phyloP scores from a whole-genome alignment of 1,284 basidiomycete genomes.

The Mycosarcoma maydis region DNA sequence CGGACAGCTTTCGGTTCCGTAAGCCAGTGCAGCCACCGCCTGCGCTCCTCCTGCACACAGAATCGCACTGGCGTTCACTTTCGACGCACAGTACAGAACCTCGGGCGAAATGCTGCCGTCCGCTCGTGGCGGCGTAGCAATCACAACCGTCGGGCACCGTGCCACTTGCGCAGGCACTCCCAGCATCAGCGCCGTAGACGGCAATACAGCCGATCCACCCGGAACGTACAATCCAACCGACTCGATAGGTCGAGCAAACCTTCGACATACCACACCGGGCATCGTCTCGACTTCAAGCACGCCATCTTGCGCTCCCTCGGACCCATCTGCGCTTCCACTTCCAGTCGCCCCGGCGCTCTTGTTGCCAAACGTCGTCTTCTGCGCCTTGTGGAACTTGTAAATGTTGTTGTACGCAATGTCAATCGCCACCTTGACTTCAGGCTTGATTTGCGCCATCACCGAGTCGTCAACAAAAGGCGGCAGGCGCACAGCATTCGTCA shows the following conservation, averaged over 20 bases:
- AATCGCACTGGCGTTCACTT: constrained; percentile 67
- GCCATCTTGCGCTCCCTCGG: constrained; percentile 72
- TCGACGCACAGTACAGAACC: constrained; percentile 64
- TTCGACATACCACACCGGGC: constrained; percentile 79
- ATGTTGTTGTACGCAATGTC: constrained; percentile 93
- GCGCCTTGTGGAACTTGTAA: constrained; percentile 68
- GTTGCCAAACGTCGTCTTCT: constrained; percentile 62
- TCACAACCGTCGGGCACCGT: constrained; percentile 87
- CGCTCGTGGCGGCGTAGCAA: constrained; percentile 89
- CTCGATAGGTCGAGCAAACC: constrained; percentile 91
- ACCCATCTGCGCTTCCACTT: constrained; percentile 6
- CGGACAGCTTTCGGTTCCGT: constrained; percentile 92
- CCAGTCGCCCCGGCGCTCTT: constrained; percentile 70
- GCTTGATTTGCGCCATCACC: constrained; percentile 61
- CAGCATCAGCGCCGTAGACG: constrained; percentile 97
- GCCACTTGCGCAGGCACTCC: constrained; percentile 98
- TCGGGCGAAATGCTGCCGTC: constrained; percentile 65
- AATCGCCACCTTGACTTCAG: constrained; percentile 78
- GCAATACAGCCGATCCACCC: constrained; percentile 94
- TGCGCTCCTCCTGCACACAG: constrained; percentile 83
- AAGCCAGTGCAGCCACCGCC: constrained; percentile 95
- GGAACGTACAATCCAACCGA: constrained; percentile 97
- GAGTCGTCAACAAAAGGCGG: constrained; percentile 70
- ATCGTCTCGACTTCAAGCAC: constrained; percentile 89
- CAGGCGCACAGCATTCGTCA: constrained; percentile 70